Evolutionary conservation across 1,284 basidiomycete species (phyloP).

Genomic region (Ganoderma lingzhi): DNA sequence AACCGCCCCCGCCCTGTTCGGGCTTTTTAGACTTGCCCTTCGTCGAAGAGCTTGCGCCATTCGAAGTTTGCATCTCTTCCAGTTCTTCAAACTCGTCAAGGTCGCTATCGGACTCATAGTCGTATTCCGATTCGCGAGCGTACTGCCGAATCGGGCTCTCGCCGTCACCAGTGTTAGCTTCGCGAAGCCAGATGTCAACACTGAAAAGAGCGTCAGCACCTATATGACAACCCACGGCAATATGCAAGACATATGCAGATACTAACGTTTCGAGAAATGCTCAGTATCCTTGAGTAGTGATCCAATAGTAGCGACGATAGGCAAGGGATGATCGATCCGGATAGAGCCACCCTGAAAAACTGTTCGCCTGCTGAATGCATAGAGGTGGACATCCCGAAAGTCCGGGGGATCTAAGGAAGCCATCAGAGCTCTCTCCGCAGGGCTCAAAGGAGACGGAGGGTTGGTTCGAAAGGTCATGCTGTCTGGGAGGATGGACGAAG

Average conservation of each 20-base stretch:
- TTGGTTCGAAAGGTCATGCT: neutral
- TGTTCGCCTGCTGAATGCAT: conserved; percentile 32
- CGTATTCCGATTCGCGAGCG: conserved; percentile 30
- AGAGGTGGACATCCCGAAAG: conserved; percentile 36
- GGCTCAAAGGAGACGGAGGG: neutral
- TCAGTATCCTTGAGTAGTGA: conserved; percentile 32
- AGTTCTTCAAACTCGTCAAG: conserved; percentile 34
- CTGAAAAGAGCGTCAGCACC: conserved; percentile 15
- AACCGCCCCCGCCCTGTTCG: neutral
- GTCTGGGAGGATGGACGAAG: neutral
- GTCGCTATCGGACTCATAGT: conserved; percentile 40
- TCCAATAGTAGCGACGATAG: conserved; percentile 30
- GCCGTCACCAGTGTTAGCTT: conserved; percentile 13
- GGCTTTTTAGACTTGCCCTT: conserved; percentile 15
- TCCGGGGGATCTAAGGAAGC: conserved; percentile 22
- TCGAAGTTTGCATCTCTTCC: neutral
- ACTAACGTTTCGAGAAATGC: conserved; percentile 35
- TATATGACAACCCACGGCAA: too few relatives aligned
- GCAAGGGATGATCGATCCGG: conserved; percentile 30
- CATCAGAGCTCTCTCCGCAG: conserved; percentile 24
- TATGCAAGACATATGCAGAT: too few relatives aligned
- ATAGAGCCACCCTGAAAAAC: conserved; percentile 15
- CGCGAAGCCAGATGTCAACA: conserved; percentile 35
- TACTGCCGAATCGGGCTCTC: conserved; percentile 13
- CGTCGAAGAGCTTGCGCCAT: neutral